These are phyloP conservation scores for Amphirosellinia nigrospora DNA, from an alignment of 495 filamentous ascomycete species.

Conservation along the genomic window DNA sequence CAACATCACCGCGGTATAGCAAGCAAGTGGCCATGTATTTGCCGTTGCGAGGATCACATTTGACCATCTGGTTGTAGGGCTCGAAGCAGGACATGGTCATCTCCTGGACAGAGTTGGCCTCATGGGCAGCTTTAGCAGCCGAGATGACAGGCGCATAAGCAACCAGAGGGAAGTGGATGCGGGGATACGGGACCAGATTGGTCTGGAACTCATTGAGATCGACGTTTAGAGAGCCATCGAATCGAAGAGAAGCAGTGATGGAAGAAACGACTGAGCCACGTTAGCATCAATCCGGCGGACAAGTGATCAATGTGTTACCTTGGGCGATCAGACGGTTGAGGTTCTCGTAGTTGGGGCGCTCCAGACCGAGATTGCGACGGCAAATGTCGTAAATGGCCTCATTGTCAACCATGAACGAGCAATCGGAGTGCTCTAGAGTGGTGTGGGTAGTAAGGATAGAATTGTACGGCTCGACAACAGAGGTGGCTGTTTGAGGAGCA, in stretches of 20 bases:
- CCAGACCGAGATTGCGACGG: constrained; percentile 93
- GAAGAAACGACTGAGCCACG: constrained; percentile 82
- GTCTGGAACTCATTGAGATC: constrained; percentile 99
- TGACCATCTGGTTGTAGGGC: constrained; percentile 94
- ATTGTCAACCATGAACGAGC: constrained; percentile 99
- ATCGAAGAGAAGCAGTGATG: constrained; percentile 97
- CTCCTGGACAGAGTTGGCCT: constrained; percentile 88
- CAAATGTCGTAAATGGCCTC: constrained; percentile 99
- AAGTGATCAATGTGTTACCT: constrained; percentile 54
- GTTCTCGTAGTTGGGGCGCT: constrained; percentile 97
- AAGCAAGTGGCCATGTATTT: constrained; percentile 99
- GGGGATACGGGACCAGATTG: constrained; percentile 97
- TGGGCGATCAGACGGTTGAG: constrained; percentile 98
- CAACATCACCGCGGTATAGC: constrained; percentile 97
- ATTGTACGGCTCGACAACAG: constrained; percentile 99
- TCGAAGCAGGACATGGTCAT: constrained; percentile 88
- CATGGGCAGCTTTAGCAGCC: constrained; percentile 90
- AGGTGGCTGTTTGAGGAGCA: constrained; percentile 93
- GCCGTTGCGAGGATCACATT: constrained; percentile 97
- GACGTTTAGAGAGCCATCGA: constrained; percentile 98
- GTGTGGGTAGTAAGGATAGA: constrained; percentile 98
- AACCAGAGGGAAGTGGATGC: constrained; percentile 98
- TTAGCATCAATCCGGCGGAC: constrained; percentile 31
- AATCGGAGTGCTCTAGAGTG: constrained; percentile 98
- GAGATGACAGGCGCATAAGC: constrained; percentile 95